Evolutionary conservation across 805 yeast species (phyloP).

Genomic region (Yarrowia hollandica): DNA sequence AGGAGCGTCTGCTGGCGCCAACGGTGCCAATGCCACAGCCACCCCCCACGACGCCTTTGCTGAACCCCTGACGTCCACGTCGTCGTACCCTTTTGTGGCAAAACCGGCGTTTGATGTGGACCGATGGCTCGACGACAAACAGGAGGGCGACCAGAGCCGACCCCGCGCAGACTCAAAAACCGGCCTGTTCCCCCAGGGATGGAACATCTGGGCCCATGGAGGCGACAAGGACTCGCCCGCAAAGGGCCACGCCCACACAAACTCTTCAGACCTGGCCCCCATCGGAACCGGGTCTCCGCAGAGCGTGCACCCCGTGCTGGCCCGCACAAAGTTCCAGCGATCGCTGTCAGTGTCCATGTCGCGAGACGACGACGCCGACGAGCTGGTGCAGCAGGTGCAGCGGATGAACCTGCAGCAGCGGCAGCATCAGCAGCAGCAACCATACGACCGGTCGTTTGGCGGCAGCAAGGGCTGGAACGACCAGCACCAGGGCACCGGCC

Average conservation of each 20-base stretch:
- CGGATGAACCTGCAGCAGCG: slow-evolving; percentile 24
- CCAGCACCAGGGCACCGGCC: slow-evolving; percentile 27
- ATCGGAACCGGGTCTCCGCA: slow-evolving; percentile 23
- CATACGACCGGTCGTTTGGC: slow-evolving; percentile 16
- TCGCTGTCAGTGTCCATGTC: slow-evolving; percentile 25
- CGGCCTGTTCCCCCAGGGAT: slow-evolving; percentile 25
- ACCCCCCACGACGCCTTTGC: slow-evolving; percentile 13
- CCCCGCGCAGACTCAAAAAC: slow-evolving; percentile 22
- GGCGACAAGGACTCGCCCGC: slow-evolving; percentile 17
- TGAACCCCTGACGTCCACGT: slow-evolving; percentile 28
- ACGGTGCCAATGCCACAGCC: slow-evolving; percentile 21
- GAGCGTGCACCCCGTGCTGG: slow-evolving; percentile 19
- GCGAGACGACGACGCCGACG: slow-evolving; percentile 17
- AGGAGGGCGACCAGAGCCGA: background rate
- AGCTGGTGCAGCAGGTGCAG: slow-evolving; percentile 16
- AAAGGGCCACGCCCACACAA: slow-evolving; percentile 16
- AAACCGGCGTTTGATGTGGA: slow-evolving; percentile 24
- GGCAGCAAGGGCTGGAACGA: slow-evolving; percentile 14
- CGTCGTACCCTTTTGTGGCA: slow-evolving; percentile 26
- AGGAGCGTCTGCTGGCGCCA: no score
- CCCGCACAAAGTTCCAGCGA: slow-evolving; percentile 26
- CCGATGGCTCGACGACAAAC: slow-evolving; percentile 23
- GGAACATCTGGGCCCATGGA: slow-evolving; percentile 29
- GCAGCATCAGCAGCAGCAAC: slow-evolving; percentile 15
- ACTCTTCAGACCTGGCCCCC: slow-evolving; percentile 20